Evolutionary conservation across 305 asterid species (phyloP).

Genomic region (Caryopteris hybrid): DNA sequence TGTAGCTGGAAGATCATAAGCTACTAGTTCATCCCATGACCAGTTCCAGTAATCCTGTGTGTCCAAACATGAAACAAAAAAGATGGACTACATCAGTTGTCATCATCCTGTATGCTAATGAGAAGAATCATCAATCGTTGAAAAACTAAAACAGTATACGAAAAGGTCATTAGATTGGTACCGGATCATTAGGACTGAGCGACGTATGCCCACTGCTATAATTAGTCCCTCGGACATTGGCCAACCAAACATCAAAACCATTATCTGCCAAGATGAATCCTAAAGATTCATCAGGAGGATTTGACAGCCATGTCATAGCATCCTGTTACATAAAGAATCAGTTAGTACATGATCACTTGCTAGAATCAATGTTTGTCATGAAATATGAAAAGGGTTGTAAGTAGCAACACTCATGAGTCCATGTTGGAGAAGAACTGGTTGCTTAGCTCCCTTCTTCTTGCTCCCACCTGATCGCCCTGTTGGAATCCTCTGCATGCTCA

Average conservation of each 20-base stretch:
- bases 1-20: slow-evolving; percentile 55
- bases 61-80: neutral
- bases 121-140: neutral
- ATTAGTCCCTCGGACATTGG: slow-evolving; percentile 57
- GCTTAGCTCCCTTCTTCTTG: slow-evolving; percentile 17
- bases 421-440: slow-evolving; percentile 70
- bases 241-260: slow-evolving; percentile 67
- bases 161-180: neutral
- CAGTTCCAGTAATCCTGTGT: slow-evolving; percentile 68
- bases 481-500: slow-evolving; percentile 68
- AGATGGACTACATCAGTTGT: neutral
- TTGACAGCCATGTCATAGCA: slow-evolving; percentile 50
- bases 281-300: slow-evolving; percentile 47
- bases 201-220: slow-evolving; percentile 60
- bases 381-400: neutral
- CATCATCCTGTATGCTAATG: neutral
- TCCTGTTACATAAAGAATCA: slow-evolving; percentile 32
- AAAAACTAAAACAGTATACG: no score
- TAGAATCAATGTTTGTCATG: neutral
- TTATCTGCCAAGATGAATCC: slow-evolving; percentile 60
- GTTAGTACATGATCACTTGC: neutral
- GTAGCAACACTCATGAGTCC: slow-evolving; percentile 56
- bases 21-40: slow-evolving; percentile 83
- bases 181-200: slow-evolving; percentile 40
- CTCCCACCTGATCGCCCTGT: slow-evolving; percentile 34